A percentile compares a stretch with the other conserved stretches of the same genome.
phyloP scores from a whole-genome alignment of 306 rosid genomes.

The Chamaecrista fasciculata region DNA sequence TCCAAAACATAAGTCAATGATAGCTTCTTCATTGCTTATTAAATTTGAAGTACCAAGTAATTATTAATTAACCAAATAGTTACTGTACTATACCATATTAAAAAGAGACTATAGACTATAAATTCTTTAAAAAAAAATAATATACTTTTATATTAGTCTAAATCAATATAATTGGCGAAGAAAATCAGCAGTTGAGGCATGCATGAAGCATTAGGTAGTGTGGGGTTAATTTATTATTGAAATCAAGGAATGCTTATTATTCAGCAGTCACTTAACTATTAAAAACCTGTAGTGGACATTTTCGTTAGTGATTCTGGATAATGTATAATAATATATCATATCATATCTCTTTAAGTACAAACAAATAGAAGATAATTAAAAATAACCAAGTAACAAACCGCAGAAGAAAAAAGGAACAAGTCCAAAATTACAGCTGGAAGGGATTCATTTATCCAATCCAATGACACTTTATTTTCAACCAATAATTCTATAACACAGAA shows the following conservation, averaged over 20 bases:
- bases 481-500: not conserved
- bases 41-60: no score
- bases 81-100: no score
- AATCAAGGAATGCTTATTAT: not conserved
- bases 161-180: not conserved
- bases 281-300: not conserved
- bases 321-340: not conserved
- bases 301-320: not conserved
- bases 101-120: no score
- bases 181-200: no score
- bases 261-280: not conserved
- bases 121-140: no score
- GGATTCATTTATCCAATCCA: not conserved
- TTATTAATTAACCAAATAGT: no score
- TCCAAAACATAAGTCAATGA: no score
- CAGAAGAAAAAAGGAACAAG: not conserved
- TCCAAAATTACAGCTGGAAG: not conserved
- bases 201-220: no score
- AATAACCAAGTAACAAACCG: not conserved
- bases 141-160: no score
- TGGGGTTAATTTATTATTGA: not conserved
- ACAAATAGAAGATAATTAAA: not conserved
- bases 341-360: not conserved
- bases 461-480: not conserved
- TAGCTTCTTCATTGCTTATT: no score